A percentile compares a stretch with the other conserved stretches of the same genome.
These are phyloP conservation scores for Anthracocystis setariae DNA, from an alignment of 1,284 basidiomycete species.

Conservation along the genomic window DNA sequence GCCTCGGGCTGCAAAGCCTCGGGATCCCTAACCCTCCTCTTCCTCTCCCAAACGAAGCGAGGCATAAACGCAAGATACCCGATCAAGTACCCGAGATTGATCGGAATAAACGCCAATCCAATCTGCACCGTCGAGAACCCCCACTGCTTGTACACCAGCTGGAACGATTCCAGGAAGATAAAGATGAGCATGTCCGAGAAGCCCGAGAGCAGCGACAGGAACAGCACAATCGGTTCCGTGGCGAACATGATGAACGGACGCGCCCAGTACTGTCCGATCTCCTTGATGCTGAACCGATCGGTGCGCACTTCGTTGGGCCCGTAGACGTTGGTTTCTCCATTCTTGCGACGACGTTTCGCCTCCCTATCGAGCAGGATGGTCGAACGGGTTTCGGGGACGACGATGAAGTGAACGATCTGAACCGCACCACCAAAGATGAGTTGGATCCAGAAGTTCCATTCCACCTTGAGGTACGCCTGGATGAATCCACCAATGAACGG, in stretches of 20 bases:
- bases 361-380: conserved; percentile 69
- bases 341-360: conserved; percentile 68
- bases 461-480: conserved; percentile 34
- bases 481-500: conserved; percentile 63
- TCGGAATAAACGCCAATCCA: conserved; percentile 68
- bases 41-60: conserved; percentile 62
- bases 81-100: conserved; percentile 69
- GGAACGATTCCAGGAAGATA: conserved; percentile 69
- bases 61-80: conserved; percentile 68
- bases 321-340: conserved; percentile 67
- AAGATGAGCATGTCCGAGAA: conserved; percentile 69
- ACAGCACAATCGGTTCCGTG: conserved; percentile 70
- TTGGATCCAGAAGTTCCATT: conserved; percentile 69
- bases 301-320: conserved; percentile 69
- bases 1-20: conserved; percentile 65
- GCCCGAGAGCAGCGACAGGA: conserved; percentile 68
- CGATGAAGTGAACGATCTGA: conserved; percentile 68
- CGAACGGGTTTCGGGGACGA: conserved; percentile 69
- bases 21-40: conserved; percentile 55
- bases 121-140: conserved; percentile 65
- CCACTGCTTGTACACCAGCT: conserved; percentile 69
- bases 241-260: conserved; percentile 68
- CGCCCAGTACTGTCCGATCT: conserved; percentile 67
- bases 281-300: conserved; percentile 66
- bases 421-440: conserved; percentile 69